Base-by-base conservation (phyloP, 2,329 filamentous ascomycete species). In the Monosporascus sp. region DNA sequence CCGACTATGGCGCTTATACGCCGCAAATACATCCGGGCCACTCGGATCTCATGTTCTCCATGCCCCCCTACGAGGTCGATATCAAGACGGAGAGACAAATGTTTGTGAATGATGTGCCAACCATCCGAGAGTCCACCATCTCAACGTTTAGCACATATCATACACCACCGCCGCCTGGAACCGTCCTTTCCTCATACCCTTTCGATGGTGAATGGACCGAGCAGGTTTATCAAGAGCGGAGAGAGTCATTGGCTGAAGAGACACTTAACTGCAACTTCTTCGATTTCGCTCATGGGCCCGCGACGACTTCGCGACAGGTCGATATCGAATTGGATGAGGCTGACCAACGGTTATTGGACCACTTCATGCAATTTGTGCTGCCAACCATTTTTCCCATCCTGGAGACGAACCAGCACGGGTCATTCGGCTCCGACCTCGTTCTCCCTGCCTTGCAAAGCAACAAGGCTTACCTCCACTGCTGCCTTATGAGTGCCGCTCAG, bases 41-140 rank as follows among this genome's bases (percentile, higher is more conserved):
- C 60, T 74, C 78, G 14, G 80, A 88, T 68, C 72, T 82, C 65
- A 77, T 81, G 72, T 79, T 80, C 55, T 70, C 70, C 58, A 75
- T 81, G 69, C 82, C 87, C 20, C 91, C 92, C 0, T 97, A 95
- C 69, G 93, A 97, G 72, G 86, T 97, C 56, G 93, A 97, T 70
- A 88, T 97, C 76, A 96, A 93, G 80, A 97, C 92, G 1, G 93
- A 97, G 75, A 82, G 90, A 59, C 91, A 97, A 63, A 91, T 95
- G 78, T 96, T 89, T 71, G 86, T 97, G 71, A 91, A 97, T 65
- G 89, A 97, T 68, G 81, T 96, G 52, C 91, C 90, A 5, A 88
- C 91, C 15, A 78, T 93, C 55, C 80, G 85, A 60, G 92, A 97
- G 72, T 96, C 91, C 14, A 90, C 90, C 35, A 86, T 91, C 38